These are phyloP conservation scores for Capsicum chinense DNA, from an alignment of 257 asterid species.

Conservation along the genomic window DNA sequence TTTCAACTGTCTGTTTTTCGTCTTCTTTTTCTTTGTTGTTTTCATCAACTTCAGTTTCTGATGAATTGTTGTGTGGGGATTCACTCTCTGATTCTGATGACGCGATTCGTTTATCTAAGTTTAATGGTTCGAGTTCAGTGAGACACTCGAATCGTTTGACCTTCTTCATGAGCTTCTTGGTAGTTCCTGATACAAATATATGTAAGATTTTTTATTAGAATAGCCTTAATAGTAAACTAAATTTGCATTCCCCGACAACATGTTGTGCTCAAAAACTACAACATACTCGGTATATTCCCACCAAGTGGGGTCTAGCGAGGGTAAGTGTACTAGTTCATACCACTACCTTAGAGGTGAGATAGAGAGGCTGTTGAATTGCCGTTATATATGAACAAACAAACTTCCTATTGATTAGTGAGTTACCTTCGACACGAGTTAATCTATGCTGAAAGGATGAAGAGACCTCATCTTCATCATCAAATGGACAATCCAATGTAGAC, in stretches of 20 bases:
- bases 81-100: slow-evolving; percentile 53
- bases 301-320: too few species aligned
- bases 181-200: slow-evolving; percentile 50
- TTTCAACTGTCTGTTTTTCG: slow-evolving; percentile 31
- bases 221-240: background rate
- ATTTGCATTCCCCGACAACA: background rate
- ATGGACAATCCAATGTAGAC: slow-evolving; percentile 77
- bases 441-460: slow-evolving; percentile 69
- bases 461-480: slow-evolving; percentile 79
- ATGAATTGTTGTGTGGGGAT: slow-evolving; percentile 37
- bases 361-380: too few species aligned
- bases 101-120: slow-evolving; percentile 53
- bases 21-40: slow-evolving; percentile 36
- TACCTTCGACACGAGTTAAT: slow-evolving; percentile 64
- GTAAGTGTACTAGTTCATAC: too few species aligned
- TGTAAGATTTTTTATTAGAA: background rate
- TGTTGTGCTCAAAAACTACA: too few species aligned
- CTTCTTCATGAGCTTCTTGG: slow-evolving; percentile 63
- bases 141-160: slow-evolving; percentile 63
- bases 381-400: background rate
- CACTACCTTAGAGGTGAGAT: too few species aligned
- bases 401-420: background rate
- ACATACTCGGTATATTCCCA: too few species aligned
- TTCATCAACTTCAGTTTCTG: slow-evolving; percentile 37
- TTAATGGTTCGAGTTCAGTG: slow-evolving; percentile 63